phyloP scores from a whole-genome alignment of 192 early-diverging fungal species.

The Phycomyces nitens region DNA sequence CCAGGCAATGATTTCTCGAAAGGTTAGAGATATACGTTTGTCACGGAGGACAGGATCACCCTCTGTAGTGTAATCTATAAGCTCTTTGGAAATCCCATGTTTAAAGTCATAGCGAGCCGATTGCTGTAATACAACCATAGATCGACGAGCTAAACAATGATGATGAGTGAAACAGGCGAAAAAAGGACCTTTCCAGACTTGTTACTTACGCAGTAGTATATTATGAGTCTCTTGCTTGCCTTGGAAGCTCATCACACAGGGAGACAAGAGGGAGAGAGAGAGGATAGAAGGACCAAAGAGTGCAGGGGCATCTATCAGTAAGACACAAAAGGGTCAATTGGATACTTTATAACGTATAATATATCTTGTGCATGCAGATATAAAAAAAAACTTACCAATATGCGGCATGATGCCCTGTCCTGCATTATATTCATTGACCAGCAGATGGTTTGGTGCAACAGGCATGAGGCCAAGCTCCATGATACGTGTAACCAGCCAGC shows the following conservation, averaged over 20 bases:
- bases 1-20: slow-evolving; percentile 33
- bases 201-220: slow-evolving; percentile 42
- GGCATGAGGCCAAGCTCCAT: slow-evolving; percentile 36
- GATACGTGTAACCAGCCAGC: slow-evolving; percentile 44
- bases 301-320: slow-evolving; percentile 45
- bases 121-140: slow-evolving; percentile 52
- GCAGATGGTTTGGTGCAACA: slow-evolving; percentile 46
- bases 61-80: slow-evolving; percentile 36
- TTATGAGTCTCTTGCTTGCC: slow-evolving; percentile 23
- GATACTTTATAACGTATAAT: neutral
- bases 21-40: slow-evolving; percentile 65
- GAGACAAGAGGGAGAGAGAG: slow-evolving; percentile 56
- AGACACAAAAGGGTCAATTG: neutral
- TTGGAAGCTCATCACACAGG: slow-evolving; percentile 64
- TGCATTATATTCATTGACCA: slow-evolving; percentile 64
- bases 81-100: slow-evolving; percentile 67
- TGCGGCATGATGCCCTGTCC: slow-evolving; percentile 70
- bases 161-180: neutral
- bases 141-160: slow-evolving; percentile 47
- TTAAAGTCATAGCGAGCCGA: slow-evolving; percentile 55
- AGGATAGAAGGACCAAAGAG: slow-evolving; percentile 60
- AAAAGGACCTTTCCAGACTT: too few species aligned
- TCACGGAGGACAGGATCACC: slow-evolving; percentile 46
- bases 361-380: neutral
- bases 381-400: slow-evolving; percentile 21